Conservation (phyloP, 108 stramenopile species). For the Skeletonema menzelii region DNA sequence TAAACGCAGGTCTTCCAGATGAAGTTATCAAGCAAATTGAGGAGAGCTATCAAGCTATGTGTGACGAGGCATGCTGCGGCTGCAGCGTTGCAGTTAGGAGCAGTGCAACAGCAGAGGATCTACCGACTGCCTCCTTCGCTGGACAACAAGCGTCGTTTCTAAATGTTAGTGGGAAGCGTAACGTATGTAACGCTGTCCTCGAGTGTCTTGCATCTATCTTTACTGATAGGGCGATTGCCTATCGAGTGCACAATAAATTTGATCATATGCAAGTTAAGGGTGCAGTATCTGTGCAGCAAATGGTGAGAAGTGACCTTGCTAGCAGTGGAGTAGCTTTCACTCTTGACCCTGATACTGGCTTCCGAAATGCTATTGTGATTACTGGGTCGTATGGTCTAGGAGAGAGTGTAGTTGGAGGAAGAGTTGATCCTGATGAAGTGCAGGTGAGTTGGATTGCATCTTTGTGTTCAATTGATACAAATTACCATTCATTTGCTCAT, state of each 20-base stretch:
- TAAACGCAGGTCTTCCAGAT: conserved; percentile 46
- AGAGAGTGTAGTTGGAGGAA: conserved; percentile 43
- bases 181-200: conserved; percentile 19
- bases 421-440: conserved; percentile 40
- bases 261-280: conserved; percentile 46
- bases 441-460: neutral
- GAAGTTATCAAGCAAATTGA: conserved; percentile 25
- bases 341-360: conserved; percentile 47
- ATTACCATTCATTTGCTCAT: neutral
- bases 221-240: conserved; percentile 49
- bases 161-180: conserved; percentile 28
- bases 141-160: conserved; percentile 49
- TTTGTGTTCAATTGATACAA: conserved; percentile 5
- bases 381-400: conserved; percentile 47
- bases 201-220: conserved; percentile 39
- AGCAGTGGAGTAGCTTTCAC: conserved; percentile 44
- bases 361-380: conserved; percentile 44
- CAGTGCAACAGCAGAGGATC: conserved; percentile 54
- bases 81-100: conserved; percentile 46
- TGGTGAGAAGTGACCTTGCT: conserved; percentile 43
- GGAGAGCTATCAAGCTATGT: conserved; percentile 27
- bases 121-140: conserved; percentile 49
- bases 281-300: conserved; percentile 45
- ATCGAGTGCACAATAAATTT: conserved; percentile 44
- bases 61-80: neutral